Evolutionary conservation across 805 yeast genomes (phyloP).

Genomic region (Metschnikowia henanensis): DNA sequence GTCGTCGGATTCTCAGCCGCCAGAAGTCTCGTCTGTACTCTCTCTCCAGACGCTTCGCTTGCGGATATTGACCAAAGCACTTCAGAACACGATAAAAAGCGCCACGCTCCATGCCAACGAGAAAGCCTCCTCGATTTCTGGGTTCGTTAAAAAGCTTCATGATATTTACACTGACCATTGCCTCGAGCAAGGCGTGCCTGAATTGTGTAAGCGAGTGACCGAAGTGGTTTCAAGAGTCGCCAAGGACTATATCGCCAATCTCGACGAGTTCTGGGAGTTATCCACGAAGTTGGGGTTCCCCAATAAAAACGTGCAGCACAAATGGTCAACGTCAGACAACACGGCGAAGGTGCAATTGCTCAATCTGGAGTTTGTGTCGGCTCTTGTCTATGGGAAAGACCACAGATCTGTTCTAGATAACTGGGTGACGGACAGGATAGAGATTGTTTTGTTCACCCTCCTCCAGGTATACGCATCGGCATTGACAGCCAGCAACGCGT

Average conservation of each 20-base stretch:
- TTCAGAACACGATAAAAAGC: constrained; percentile 20
- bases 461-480: constrained; percentile 30
- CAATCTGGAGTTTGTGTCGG: constrained; percentile 26
- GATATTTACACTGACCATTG: constrained; percentile 28
- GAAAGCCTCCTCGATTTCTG: constrained; percentile 19
- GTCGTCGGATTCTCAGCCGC: constrained; percentile 18
- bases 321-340: constrained; percentile 25
- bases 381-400: constrained; percentile 23
- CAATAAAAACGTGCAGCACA: constrained; percentile 21
- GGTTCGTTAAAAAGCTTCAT: constrained; percentile 24
- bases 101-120: constrained; percentile 6
- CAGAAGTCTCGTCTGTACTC: constrained; percentile 19
- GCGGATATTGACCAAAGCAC: constrained; percentile 20
- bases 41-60: constrained; percentile 22
- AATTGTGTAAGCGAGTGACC: constrained; percentile 30
- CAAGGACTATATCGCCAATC: constrained; percentile 11
- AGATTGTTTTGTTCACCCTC: constrained; percentile 28
- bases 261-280: constrained; percentile 19
- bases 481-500: constrained; percentile 17
- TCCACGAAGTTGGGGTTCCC: constrained; percentile 31
- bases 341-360: constrained; percentile 25
- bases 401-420: constrained; percentile 21
- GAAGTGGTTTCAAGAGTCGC: constrained; percentile 23
- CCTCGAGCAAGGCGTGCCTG: constrained; percentile 26
- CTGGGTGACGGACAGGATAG: constrained; percentile 21